These are phyloP conservation scores for Euphorbia pulcherrima DNA, from an alignment of 345 rosid species.

Conservation along the genomic window DNA sequence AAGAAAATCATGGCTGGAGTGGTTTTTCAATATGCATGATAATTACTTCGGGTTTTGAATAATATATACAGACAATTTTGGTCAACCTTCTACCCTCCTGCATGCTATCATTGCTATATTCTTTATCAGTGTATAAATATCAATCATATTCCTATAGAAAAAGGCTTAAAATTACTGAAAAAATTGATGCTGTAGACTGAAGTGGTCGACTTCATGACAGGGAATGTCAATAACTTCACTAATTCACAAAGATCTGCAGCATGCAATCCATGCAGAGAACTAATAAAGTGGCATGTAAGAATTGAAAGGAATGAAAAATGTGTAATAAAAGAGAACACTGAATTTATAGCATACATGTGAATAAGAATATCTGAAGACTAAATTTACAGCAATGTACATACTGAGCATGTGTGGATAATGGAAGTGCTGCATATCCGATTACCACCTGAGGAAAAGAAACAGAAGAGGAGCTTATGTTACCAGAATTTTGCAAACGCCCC, in stretches of 20 bases:
- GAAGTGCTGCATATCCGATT: conserved; percentile 90
- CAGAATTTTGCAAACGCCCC: background rate
- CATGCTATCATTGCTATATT: background rate
- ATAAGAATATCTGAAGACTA: conserved; percentile 8
- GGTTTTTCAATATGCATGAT: background rate
- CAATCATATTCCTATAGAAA: background rate
- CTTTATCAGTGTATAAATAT: background rate
- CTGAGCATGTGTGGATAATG: conserved; percentile 86
- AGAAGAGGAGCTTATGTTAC: conserved; percentile 9
- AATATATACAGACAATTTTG: too few species aligned
- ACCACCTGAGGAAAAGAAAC: conserved; percentile 55
- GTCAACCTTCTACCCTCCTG: too few species aligned
- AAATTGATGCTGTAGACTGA: background rate
- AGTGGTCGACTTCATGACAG: background rate
- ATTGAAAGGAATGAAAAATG: background rate
- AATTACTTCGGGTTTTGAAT: background rate
- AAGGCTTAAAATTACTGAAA: background rate
- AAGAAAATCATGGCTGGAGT: background rate
- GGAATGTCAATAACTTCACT: background rate
- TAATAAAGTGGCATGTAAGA: background rate
- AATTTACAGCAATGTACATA: conserved; percentile 41
- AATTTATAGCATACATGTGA: background rate
- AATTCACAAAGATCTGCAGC: background rate
- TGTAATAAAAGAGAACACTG: background rate
- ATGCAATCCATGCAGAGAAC: background rate